Evolutionary conservation across 192 early-diverging fungal species (phyloP), one percentile per base, ranked within the genome.

Genomic region (Coemansia sp.): DNA sequence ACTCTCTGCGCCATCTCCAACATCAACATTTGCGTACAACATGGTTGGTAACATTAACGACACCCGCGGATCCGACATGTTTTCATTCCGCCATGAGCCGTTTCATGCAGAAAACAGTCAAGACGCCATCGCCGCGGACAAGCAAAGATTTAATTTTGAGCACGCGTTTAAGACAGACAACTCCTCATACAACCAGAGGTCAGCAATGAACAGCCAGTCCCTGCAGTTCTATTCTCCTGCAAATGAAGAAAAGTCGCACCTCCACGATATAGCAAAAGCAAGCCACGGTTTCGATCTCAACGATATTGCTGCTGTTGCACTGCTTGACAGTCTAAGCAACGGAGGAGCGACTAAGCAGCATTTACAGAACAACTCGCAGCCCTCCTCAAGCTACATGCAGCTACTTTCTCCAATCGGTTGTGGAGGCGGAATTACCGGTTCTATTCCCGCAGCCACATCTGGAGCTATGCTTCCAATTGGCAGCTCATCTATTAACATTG

Each of bases 291-390:
- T 78, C 54, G 71, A 69, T 19, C 61, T 76, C 41, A 73, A 76
- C 49, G 80, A 82, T 47, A 82, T 82, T 57, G 74, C 80, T 6
- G 80, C 80, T 0, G 80, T 82, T 8, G 80, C 80, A 4, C 55
- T 82, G 19, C 74, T 82, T 15, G 80, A 77, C 47, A 82, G 80
- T 43, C 46, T 82, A 26, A 77, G 80, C 64, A 66, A 63, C 18
- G 68, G 65, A 39, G n/a, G 41, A 16, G 4, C 45, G 8, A 41
- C 41, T 52, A 67, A 67, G 65, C 65, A 67, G 36, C 57, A 54
- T 8, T 13, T 12, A 45, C 42, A 21, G 26, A 6, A 54, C 22
- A 13, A 1, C 6, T 49, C 18, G 16, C 51, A 54, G 51, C 0
- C 51, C 21, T 26, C 51, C 19, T 11, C 51, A 26, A 54, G 51